Conservation (phyloP, 164 flowering plant genomes). For the Liriodendron chinense region DNA sequence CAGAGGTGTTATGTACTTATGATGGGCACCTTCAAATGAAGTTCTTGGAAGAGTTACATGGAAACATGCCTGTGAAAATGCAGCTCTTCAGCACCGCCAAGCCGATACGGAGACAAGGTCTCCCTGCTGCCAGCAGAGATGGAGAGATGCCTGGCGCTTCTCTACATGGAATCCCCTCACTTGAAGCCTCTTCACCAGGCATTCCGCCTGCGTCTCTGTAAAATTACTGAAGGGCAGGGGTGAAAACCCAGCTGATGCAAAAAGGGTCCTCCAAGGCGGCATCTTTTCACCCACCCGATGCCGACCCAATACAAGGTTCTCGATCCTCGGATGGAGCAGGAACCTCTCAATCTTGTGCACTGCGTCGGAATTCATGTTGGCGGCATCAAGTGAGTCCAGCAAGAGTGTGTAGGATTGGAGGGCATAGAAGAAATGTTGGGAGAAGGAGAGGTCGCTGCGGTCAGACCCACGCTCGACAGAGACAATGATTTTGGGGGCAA, state of each 20-base stretch:
- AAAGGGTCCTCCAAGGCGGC: slow-evolving; percentile 59
- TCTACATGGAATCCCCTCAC: slow-evolving; percentile 81
- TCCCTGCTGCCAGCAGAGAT: slow-evolving; percentile 76
- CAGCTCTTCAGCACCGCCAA: slow-evolving; percentile 67
- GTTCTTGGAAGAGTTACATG: slow-evolving; percentile 10
- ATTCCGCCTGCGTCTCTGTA: slow-evolving; percentile 82
- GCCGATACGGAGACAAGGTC: slow-evolving; percentile 85
- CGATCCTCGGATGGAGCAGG: slow-evolving; percentile 58
- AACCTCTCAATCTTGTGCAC: slow-evolving; percentile 67
- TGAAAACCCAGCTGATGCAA: slow-evolving; percentile 55
- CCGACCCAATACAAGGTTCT: slow-evolving; percentile 47
- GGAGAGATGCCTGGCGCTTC: slow-evolving; percentile 73
- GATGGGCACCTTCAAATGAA: slow-evolving; percentile 31
- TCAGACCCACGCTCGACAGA: slow-evolving; percentile 68
- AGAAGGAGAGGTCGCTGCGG: slow-evolving; percentile 59
- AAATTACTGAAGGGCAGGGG: slow-evolving; percentile 68
- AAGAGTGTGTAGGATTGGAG: slow-evolving; percentile 49
- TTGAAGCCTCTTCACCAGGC: slow-evolving; percentile 61
- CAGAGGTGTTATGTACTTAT: slow-evolving; percentile 20
- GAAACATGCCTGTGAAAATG: slow-evolving; percentile 26
- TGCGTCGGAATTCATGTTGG: slow-evolving; percentile 40
- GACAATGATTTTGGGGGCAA: slow-evolving; percentile 68
- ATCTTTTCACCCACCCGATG: slow-evolving; percentile 39
- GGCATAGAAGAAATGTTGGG: slow-evolving; percentile 50
- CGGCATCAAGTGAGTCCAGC: slow-evolving; percentile 71